A percentile compares a stretch with the other conserved stretches of the same genome.
Conservation (phyloP, 2,329 filamentous ascomycete genomes). For the Tolypocladium album region DNA sequence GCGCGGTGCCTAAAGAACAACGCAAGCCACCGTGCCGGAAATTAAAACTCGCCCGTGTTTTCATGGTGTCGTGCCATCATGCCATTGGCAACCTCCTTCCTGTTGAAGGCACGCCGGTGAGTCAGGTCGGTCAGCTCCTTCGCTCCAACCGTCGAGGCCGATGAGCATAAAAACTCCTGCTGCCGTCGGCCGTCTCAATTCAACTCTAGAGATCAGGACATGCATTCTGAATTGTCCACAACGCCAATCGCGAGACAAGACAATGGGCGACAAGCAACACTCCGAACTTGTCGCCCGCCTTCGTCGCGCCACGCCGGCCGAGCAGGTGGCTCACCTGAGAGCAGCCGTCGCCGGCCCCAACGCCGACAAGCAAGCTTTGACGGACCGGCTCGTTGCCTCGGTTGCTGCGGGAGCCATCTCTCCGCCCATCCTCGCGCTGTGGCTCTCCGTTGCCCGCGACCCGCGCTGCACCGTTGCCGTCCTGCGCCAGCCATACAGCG, state of each 20-base stretch:
- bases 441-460: not conserved
- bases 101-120: not conserved
- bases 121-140: not conserved
- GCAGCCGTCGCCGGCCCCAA: not conserved
- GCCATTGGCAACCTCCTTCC: not conserved
- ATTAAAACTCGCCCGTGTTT: too few relatives aligned
- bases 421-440: not conserved
- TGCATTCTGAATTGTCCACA: not conserved
- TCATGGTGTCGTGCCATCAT: not conserved
- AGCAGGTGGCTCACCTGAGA: not conserved
- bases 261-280: not conserved
- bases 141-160: not conserved
- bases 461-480: not conserved
- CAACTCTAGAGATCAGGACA: not conserved
- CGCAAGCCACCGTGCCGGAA: too few relatives aligned
- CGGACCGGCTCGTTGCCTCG: not conserved
- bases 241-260: not conserved
- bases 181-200: not conserved
- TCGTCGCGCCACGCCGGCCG: not conserved
- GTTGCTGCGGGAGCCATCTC: not conserved
- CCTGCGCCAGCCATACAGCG: not conserved
- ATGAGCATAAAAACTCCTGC: not conserved
- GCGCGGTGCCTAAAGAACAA: not conserved
- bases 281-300: not conserved
- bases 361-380: not conserved